Evolutionary conservation across 2,329 filamentous ascomycete species (phyloP), one percentile per base, ranked within the genome.

Genomic region (Aquanectria penicillioides): DNA sequence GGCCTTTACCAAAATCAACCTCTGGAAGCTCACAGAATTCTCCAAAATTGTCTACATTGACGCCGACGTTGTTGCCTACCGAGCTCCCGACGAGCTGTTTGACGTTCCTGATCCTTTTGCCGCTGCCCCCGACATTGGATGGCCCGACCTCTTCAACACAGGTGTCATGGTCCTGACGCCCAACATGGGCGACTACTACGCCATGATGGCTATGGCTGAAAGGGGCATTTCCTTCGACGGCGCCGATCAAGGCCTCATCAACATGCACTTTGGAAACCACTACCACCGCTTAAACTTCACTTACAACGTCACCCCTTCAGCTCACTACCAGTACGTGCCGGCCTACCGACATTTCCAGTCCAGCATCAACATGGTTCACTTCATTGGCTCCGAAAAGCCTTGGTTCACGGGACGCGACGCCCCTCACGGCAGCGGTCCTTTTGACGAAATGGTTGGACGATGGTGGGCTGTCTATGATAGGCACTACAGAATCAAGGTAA

Each of bases 101-200:
- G 84, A 89, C 55, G 74, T 88, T 20, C 71, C 79, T 5, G 78
- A 86, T 43, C 72, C 81, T 51, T 89, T 89, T 72, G 84, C 86
- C 34, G 88, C 95, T 2, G 93, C 92, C 10, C 94, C 95, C 26
- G 95, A 99, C 76, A 93, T 98, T 69, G 95, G 95, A 67, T 99
- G 95, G 95, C 95, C 95, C 28, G 95, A 99, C 78, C 86, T 94
- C 61, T 98, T 98, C 87, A 99, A 99, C 78, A 93, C 91, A n/a
- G 95, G 95, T 71, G 88, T 99, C 68, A 96, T 99, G 93, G 93
- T 93, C 29, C 78, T 99, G 59, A 89, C 84, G 13, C 95, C 95
- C 28, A 90, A 94, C 76, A 82, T 94, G 84, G 90, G 89, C 56
- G 94, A 97, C 66, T 98, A 94, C 77, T 89, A 93, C 77, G 91